Evolutionary conservation across 2,329 filamentous ascomycete species (phyloP), one percentile per base, ranked within the genome.

Genomic region (Plectosphaerella sp.): DNA sequence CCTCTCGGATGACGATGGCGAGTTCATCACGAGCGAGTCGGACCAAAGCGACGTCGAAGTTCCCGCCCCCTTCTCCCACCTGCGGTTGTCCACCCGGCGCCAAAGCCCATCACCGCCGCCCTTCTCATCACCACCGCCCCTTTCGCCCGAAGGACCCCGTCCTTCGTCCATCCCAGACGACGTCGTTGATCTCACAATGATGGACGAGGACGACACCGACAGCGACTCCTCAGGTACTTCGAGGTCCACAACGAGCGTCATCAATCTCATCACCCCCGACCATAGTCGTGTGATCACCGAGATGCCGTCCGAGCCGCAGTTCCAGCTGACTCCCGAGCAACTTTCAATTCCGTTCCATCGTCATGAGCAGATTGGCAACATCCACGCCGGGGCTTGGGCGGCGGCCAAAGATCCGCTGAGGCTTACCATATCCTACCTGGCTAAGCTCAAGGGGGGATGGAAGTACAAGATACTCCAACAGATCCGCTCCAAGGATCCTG

Each of bases 1-100:
- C 8, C 47, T 52, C 24, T 57, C 58, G 15, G 67, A 66, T 12
- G 66, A 72, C 16, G 75, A 70, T 14, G 79, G 77, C 14, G 80
- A 84, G 47, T 52, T 75, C 9, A 58, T 83, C n/a, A 75, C 73
- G 2, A 80, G 76, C 55, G 72, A 71, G 54, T 76, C 18, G 6
- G 48, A 49, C n/a, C 18, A 24, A 12, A 49, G n/a, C 20, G 78
- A 78, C 22, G 75, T 77, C 22, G 71, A 72, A 9, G 15, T 20
- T 10, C 16, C 37, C 7, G 37, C 28, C 28, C 28, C 28, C 11
- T 9, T 12, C 11, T 12, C 28, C 28, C 8, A 33, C 8, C 28
- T 12, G 28, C 28, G 28, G 28, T 33, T 12, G 11, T 12, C 28
- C 11, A 33, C 28, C 3, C 8, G 28, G 28, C 28, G 28, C 28